A percentile compares a stretch with the other conserved stretches of the same genome.
phyloP scores from a whole-genome alignment of 2,329 filamentous ascomycete species.

The Penicillium sp. region DNA sequence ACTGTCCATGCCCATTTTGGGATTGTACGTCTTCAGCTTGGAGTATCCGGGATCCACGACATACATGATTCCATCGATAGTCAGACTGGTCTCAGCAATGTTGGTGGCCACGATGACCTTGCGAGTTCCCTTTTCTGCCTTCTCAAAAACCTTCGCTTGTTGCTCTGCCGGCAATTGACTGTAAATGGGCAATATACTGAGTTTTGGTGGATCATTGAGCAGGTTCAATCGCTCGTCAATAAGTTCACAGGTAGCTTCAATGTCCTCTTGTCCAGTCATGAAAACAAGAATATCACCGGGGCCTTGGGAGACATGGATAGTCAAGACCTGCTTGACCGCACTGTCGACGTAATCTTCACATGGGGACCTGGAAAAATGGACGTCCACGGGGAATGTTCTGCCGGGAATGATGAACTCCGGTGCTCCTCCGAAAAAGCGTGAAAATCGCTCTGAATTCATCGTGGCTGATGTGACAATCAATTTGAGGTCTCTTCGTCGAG shows the following conservation, averaged over 20 bases:
- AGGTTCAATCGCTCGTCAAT: conserved; percentile 83
- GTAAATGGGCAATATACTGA: conserved; percentile 96
- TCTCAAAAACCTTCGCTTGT: conserved; percentile 96
- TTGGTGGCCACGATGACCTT: conserved; percentile 99
- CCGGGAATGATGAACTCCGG: conserved; percentile 97
- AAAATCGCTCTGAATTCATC: conserved; percentile 97
- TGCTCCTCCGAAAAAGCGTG: conserved; percentile 92
- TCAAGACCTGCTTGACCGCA: conserved; percentile 91
- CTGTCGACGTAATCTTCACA: conserved; percentile 98
- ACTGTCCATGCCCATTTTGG: conserved; percentile 98
- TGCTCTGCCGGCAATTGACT: conserved; percentile 99
- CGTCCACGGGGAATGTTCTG: conserved; percentile 93
- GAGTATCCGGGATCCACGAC: conserved; percentile 96
- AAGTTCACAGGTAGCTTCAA: conserved; percentile 93
- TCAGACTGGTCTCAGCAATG: conserved; percentile 96
- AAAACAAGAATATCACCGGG: conserved; percentile 94
- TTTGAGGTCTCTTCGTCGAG: conserved; percentile 86
- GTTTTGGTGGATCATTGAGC: conserved; percentile 90
- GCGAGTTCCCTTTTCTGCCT: conserved; percentile 82
- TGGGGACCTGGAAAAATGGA: conserved; percentile 91
- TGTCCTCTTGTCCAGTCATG: conserved; percentile 99
- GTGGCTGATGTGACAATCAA: conserved; percentile 97
- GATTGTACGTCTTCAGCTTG: conserved; percentile 98
- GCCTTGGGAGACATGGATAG: conserved; percentile 94
- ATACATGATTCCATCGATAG: conserved; percentile 98